Evolutionary conservation across 257 asterid genomes (phyloP).

Genomic region (Solanum piurae): DNA sequence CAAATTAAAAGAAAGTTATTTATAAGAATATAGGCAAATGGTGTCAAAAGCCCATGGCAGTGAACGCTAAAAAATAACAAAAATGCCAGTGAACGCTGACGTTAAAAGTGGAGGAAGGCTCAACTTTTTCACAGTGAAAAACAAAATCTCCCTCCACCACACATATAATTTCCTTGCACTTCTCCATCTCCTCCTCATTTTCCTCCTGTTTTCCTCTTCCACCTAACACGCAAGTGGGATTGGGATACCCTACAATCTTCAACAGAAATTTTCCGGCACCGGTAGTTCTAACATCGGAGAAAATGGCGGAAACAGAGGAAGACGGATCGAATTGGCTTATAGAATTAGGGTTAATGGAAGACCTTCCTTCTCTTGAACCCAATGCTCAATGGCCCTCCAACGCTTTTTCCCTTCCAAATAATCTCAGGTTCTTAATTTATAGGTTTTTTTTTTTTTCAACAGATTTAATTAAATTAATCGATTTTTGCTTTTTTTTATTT

Average conservation of each 20-base stretch:
- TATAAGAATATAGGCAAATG: too few species aligned
- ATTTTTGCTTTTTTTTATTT: neutral
- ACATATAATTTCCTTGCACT: neutral
- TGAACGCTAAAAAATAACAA: neutral
- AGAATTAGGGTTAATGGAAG: conserved; percentile 34
- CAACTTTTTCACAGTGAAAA: neutral
- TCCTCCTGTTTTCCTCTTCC: neutral
- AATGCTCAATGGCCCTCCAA: conserved; percentile 22
- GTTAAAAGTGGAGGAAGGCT: neutral
- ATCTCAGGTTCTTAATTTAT: conserved; percentile 17
- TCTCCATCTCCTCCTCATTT: neutral
- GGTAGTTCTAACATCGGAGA: neutral
- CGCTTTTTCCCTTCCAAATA: conserved; percentile 10
- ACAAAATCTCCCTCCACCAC: neutral
- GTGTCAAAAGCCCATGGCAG: neutral
- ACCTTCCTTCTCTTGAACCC: conserved; percentile 24
- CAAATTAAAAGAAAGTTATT: too few species aligned
- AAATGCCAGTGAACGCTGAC: neutral
- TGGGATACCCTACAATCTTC: neutral
- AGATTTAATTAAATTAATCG: neutral
- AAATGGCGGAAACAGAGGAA: conserved; percentile 30
- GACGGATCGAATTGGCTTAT: conserved; percentile 32
- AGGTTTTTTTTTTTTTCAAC: neutral
- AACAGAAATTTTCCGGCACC: neutral
- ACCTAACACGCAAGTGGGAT: neutral